Evolutionary conservation across 192 early-diverging fungal species (phyloP).

Genomic region (Chytriomyces hyalinus): DNA sequence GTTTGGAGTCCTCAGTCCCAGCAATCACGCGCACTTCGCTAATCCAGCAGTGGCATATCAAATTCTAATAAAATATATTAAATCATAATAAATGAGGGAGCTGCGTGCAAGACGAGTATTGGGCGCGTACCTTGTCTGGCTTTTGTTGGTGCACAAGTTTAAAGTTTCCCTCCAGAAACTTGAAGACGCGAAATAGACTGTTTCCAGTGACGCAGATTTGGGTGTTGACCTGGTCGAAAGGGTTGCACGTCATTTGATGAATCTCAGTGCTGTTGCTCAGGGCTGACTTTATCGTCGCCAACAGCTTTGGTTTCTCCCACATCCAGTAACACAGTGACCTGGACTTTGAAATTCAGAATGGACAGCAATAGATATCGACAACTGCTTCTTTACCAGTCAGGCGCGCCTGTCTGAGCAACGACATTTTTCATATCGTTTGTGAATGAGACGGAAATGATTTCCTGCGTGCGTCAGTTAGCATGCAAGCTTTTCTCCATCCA

Average conservation of each 20-base stretch:
- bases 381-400: constrained; percentile 36
- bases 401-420: constrained; percentile 49
- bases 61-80: constrained; percentile 42
- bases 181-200: constrained; percentile 50
- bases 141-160: constrained; percentile 56
- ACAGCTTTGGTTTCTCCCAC: constrained; percentile 58
- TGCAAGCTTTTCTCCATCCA: background rate
- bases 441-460: constrained; percentile 55
- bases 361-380: background rate
- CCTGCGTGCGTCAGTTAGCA: constrained; percentile 34
- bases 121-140: constrained; percentile 50
- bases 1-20: constrained; percentile 57
- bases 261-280: constrained; percentile 48
- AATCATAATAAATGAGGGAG: constrained; percentile 11
- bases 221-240: constrained; percentile 46
- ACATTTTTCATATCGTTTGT: constrained; percentile 51
- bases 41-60: constrained; percentile 56
- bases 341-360: background rate
- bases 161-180: constrained; percentile 51
- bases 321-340: constrained; percentile 59
- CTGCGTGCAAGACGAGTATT: background rate
- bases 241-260: constrained; percentile 55
- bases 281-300: constrained; percentile 44
- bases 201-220: constrained; percentile 59
- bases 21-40: constrained; percentile 52